Evolutionary conservation across 192 early-diverging fungal genomes (phyloP).

Genomic region (Backusella mclennaniae): DNA sequence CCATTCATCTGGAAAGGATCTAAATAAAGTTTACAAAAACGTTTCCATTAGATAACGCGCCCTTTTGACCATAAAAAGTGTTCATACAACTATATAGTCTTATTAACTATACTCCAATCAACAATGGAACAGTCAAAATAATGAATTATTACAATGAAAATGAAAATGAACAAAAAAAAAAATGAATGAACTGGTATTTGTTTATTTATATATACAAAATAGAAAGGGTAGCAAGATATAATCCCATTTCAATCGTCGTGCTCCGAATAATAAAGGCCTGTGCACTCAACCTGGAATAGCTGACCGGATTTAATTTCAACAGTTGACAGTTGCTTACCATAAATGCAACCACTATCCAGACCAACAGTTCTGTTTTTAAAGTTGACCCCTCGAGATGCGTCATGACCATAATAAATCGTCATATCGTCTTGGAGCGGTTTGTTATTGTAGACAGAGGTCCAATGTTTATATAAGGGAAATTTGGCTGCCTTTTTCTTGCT

Average conservation of each 20-base stretch:
- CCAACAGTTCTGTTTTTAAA: slow-evolving; percentile 57
- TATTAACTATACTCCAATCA: too few species aligned
- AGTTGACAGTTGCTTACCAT: slow-evolving; percentile 61
- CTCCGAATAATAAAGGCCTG: slow-evolving; percentile 5
- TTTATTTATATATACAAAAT: neutral
- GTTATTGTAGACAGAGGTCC: neutral
- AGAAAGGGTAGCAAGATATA: neutral
- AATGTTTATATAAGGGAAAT: slow-evolving; percentile 25
- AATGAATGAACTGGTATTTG: neutral
- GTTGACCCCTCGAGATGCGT: slow-evolving; percentile 56
- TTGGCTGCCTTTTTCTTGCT: slow-evolving; percentile 39
- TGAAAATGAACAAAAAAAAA: neutral
- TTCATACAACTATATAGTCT: too few species aligned
- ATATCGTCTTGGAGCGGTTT: neutral
- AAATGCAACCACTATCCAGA: slow-evolving; percentile 69
- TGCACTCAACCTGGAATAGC: slow-evolving; percentile 22
- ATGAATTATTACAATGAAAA: neutral
- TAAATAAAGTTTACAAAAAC: too few species aligned
- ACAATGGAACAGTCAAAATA: neutral
- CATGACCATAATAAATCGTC: slow-evolving; percentile 69
- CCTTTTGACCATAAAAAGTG: too few species aligned
- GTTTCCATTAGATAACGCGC: too few species aligned
- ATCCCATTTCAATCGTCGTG: neutral
- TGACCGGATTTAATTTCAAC: slow-evolving; percentile 33
- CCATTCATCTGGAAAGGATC: too few species aligned